Evolutionary conservation across 495 filamentous ascomycete species (phyloP), one percentile per base, ranked within the genome.

Genomic region (Achaetomiella virescens): DNA sequence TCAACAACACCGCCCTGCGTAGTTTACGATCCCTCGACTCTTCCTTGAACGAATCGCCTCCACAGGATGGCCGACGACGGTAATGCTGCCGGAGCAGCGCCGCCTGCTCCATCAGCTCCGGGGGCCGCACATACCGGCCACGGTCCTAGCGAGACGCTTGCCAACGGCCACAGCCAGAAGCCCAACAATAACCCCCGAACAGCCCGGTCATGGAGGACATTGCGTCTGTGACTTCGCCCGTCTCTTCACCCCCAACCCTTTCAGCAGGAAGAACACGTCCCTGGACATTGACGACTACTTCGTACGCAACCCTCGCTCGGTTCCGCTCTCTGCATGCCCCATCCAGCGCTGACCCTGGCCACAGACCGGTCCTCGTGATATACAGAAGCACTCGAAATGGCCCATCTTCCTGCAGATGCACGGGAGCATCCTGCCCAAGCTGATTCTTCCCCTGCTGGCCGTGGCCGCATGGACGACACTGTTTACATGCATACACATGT

Each of bases 331-430:
- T 3, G 12, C 25, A 20, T 20, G 45, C 2, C 10, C 8, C 14
- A 0, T 7, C n/a, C n/a, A n/a, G n/a, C n/a, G 37, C 46, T 55
- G 25, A 60, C 46, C 9, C 31, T 1, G 5, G 9, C 18, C 18
- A 46, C 44, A 78, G 76, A 74, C 72, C 21, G 81, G 83, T 4
- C 89, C 89, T 41, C 77, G 86, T 31, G 84, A 91, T 65, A 77
- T 88, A 31, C 75, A 85, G 27, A 80, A 80, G 49, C 88, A 92
- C 64, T 91, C 88, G 12, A 91, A 89, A 80, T 84, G 87, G 76
- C 89, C 89, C 15, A 79, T 84, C 56, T 88, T 90, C 66, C 61
- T 92, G 61, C 86, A 87, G 55, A 77, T 93, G 70, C 87, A 89
- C 67, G 89, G 89, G 44, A 89, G 85, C 61, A 86, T 92, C 60